phyloP scores from a whole-genome alignment of 805 yeast genomes.

The Hanseniaspora clermontiae region DNA sequence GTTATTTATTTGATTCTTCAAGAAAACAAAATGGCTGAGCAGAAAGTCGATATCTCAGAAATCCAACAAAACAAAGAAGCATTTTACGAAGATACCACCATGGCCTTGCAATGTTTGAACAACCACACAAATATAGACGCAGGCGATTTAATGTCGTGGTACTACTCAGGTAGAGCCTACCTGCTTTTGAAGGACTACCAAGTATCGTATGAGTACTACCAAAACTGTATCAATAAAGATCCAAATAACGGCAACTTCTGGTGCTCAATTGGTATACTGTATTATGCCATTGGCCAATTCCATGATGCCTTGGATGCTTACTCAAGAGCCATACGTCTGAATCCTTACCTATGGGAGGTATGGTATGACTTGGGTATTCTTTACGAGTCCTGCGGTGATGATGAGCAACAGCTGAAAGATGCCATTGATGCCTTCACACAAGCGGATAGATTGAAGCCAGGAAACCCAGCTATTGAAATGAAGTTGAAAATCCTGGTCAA shows the following conservation, averaged over 20 bases:
- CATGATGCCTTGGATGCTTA: constrained; percentile 96
- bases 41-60: neutral
- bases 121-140: constrained; percentile 84
- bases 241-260: constrained; percentile 96
- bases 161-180: constrained; percentile 88
- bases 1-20: constrained; percentile 61
- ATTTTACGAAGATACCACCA: constrained; percentile 66
- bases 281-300: constrained; percentile 91
- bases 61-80: constrained; percentile 30
- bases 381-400: constrained; percentile 89
- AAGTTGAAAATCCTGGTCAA: constrained; percentile 74
- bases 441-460: constrained; percentile 90
- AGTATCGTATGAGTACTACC: constrained; percentile 95
- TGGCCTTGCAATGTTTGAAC: constrained; percentile 67
- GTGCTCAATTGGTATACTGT: constrained; percentile 91
- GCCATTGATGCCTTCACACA: constrained; percentile 95
- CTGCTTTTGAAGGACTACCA: constrained; percentile 92
- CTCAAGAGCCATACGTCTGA: constrained; percentile 87
- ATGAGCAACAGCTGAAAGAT: constrained; percentile 55
- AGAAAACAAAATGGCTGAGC: neutral
- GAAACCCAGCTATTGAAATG: constrained; percentile 85
- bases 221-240: constrained; percentile 94
- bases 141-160: constrained; percentile 94
- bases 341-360: constrained; percentile 92
- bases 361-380: constrained; percentile 98